These are phyloP conservation scores for Tilletiopsis washingtonensis DNA, from an alignment of 1,284 basidiomycete species.

Conservation along the genomic window DNA sequence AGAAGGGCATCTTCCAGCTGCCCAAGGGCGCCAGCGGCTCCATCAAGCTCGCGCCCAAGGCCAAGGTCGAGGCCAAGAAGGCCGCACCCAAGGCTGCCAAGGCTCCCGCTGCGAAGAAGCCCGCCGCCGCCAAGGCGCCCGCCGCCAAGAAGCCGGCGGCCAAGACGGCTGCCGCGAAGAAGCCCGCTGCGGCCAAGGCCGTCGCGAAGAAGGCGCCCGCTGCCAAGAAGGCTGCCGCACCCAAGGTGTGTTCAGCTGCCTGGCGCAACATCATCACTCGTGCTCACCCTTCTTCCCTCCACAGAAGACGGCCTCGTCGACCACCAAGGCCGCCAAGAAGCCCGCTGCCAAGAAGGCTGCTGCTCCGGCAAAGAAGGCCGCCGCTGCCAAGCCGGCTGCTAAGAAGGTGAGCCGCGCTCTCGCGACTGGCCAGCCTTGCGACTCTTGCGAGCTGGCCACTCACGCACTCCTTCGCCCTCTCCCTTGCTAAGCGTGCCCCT, in stretches of 20 bases:
- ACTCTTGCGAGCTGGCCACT: background rate
- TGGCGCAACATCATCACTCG: background rate
- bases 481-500: background rate
- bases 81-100: slow-evolving; percentile 58
- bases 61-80: slow-evolving; percentile 53
- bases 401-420: slow-evolving; percentile 27
- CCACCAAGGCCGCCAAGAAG: slow-evolving; percentile 39
- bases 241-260: background rate
- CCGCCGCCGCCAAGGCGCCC: slow-evolving; percentile 36
- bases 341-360: slow-evolving; percentile 20
- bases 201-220: slow-evolving; percentile 25
- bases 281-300: background rate
- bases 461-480: background rate
- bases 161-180: slow-evolving; percentile 31
- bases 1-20: slow-evolving; percentile 69
- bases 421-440: background rate
- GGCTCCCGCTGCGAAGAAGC: slow-evolving; percentile 49
- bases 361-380: slow-evolving; percentile 33
- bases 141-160: slow-evolving; percentile 28
- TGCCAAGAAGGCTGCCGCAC: slow-evolving; percentile 24
- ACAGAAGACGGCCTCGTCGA: slow-evolving; percentile 24
- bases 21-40: slow-evolving; percentile 75
- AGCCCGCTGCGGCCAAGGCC: slow-evolving; percentile 18
- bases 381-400: slow-evolving; percentile 41
- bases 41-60: slow-evolving; percentile 65